Base-by-base conservation (phyloP, 139 green algal genomes). In the Ettlia oleoabundans region DNA sequence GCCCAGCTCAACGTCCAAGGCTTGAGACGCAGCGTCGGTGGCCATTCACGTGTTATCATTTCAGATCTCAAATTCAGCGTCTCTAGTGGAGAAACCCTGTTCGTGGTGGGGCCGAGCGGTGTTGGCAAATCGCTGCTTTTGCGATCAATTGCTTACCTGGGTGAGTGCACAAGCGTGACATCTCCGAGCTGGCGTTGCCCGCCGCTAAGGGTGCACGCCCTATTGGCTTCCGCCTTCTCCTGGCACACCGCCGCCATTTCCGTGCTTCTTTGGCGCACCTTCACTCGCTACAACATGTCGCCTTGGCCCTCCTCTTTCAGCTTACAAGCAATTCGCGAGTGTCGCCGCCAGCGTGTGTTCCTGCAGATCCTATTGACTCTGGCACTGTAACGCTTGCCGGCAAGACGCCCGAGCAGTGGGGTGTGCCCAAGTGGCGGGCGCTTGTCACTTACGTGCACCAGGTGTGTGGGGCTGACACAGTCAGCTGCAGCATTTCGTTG, bases 121-220 rank as follows among this genome's bases (percentile, higher is more conserved):
- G 88, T 94, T 13, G 95, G 95, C 35, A 98, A 98, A 78, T 92
- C 85, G 30, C 85, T 97, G 15, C 77, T 98, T 7, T 85, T 98
- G 40, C 87, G 93, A 6, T 55, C 82, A 0, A 24, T 97, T 0
- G 94, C 94, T 0, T 87, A 68, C 26, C 81, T 97, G 0, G 89
- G 58, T 81, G 89, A 43, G 43, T 6, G 55, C n/a, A n/a, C n/a
- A n/a, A n/a, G n/a, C n/a, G n/a, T n/a, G n/a, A n/a, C n/a, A n/a
- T n/a, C n/a, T n/a, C n/a, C n/a, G n/a, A n/a, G n/a, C n/a, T n/a
- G n/a, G n/a, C n/a, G n/a, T n/a, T n/a, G n/a, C n/a, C n/a, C n/a
- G n/a, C n/a, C n/a, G n/a, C n/a, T n/a, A n/a, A n/a, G n/a, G n/a
- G n/a, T n/a, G n/a, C n/a, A n/a, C n/a, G n/a, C n/a, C n/a, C n/a